Evolutionary conservation across 139 green algal species (phyloP), one percentile per base, ranked within the genome.

Genomic region (Diplosphaera chodatii): DNA sequence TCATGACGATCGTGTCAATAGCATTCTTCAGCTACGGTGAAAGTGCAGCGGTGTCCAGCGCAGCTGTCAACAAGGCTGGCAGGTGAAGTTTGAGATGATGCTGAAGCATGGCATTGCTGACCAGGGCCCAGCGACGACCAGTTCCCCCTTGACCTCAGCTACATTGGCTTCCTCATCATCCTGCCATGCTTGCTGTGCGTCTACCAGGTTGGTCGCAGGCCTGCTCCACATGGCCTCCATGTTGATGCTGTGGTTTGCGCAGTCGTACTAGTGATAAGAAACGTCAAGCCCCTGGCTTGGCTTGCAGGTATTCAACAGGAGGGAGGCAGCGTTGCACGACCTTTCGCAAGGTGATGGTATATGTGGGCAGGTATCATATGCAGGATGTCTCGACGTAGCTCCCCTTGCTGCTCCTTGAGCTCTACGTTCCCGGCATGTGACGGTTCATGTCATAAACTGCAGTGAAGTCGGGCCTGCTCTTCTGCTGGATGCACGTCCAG

Each of bases 1-100:
- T 76, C 25, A 68, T 80, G 48, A 80, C 75, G 3, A 76, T 80
- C 21, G 29, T 71, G 10, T 59, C 55, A 2, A 72, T 78, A 21
- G 15, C 66, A 2, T 88, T 88, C 77, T 88, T 83, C 40, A 70
- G 69, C 16, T 88, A 73, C 55, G 73, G 73, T 64, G n/a, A n/a
- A n/a, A n/a, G n/a, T n/a, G n/a, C n/a, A n/a, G n/a, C n/a, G n/a
- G n/a, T n/a, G n/a, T n/a, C n/a, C n/a, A n/a, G n/a, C n/a, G n/a
- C n/a, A n/a, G n/a, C n/a, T n/a, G n/a, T n/a, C n/a, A n/a, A n/a
- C n/a, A n/a, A n/a, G n/a, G n/a, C n/a, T n/a, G n/a, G n/a, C n/a
- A n/a, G n/a, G n/a, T n/a, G n/a, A n/a, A n/a, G n/a, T n/a, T n/a
- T n/a, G n/a, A n/a, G n/a, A n/a, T n/a, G n/a, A n/a, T n/a, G n/a